Evolutionary conservation across 2,329 filamentous ascomycete species (phyloP).

Genomic region (Triangularia setosa): DNA sequence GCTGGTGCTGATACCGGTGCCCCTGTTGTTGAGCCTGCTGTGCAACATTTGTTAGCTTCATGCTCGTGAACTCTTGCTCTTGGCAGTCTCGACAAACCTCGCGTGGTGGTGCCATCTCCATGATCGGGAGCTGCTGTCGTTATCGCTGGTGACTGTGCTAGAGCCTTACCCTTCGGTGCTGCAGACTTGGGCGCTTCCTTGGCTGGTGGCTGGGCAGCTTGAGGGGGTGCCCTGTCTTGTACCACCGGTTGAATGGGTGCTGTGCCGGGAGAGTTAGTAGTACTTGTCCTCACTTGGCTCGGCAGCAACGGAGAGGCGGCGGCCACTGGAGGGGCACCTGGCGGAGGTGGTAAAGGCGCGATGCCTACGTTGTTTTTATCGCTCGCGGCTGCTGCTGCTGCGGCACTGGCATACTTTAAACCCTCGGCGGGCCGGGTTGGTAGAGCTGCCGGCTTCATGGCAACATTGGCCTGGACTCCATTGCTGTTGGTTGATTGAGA

Average conservation of each 20-base stretch:
- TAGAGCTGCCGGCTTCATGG: slow-evolving; percentile 90
- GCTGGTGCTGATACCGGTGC: slow-evolving; percentile 26
- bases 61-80: background rate
- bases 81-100: slow-evolving; percentile 34
- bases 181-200: slow-evolving; percentile 29
- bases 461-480: slow-evolving; percentile 42
- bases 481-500: slow-evolving; percentile 59
- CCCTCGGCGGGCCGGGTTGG: slow-evolving; percentile 83
- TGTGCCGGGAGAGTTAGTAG: slow-evolving; percentile 51
- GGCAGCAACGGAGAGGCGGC: slow-evolving; percentile 48
- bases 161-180: slow-evolving; percentile 42
- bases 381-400: slow-evolving; percentile 85
- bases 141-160: slow-evolving; percentile 26
- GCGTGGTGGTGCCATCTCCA: slow-evolving; percentile 39
- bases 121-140: slow-evolving; percentile 33
- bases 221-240: slow-evolving; percentile 34
- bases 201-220: slow-evolving; percentile 26
- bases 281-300: slow-evolving; percentile 52
- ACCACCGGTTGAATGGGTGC: slow-evolving; percentile 44
- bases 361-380: slow-evolving; percentile 89
- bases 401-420: slow-evolving; percentile 94
- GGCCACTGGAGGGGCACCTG: slow-evolving; percentile 49
- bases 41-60: slow-evolving; percentile 18
- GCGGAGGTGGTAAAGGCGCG: slow-evolving; percentile 86
- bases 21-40: slow-evolving; percentile 29